Conservation (phyloP, 352 stramenopile species). For the Globisporangium cystogenes region DNA sequence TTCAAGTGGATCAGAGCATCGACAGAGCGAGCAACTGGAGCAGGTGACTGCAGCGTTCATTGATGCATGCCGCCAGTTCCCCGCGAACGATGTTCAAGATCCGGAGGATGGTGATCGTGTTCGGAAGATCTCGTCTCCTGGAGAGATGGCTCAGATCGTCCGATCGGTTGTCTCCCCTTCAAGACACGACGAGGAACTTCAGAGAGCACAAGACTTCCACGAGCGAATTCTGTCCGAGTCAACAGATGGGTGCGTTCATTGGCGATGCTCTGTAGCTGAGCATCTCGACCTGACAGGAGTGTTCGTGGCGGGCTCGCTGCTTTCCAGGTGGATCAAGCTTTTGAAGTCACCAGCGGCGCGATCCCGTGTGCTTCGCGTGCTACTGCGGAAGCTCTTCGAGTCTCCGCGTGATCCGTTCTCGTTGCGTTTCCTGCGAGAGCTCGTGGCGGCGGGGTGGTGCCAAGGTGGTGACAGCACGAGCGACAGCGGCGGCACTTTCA, state of each 20-base stretch:
- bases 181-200: not conserved
- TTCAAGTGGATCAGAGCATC: not conserved
- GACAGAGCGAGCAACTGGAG: conserved; percentile 11
- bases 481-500: conserved; percentile 6
- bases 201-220: conserved; percentile 13
- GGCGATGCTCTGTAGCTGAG: not conserved
- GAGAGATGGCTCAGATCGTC: not conserved
- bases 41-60: conserved; percentile 20
- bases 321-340: conserved; percentile 24
- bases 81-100: not conserved
- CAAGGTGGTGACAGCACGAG: conserved; percentile 1
- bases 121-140: not conserved
- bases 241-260: conserved; percentile 21
- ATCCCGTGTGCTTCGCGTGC: conserved; percentile 15
- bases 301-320: not conserved
- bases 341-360: conserved; percentile 11
- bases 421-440: conserved; percentile 36
- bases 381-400: conserved; percentile 38
- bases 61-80: conserved; percentile 16
- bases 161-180: not conserved
- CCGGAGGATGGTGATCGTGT: not conserved
- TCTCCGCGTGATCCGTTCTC: conserved; percentile 34
- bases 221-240: conserved; percentile 24
- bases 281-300: not conserved
- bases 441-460: conserved; percentile 31